Evolutionary conservation across 2,329 filamentous ascomycete genomes (phyloP), one percentile per base, ranked within the genome.

Genomic region (Huntiella moniliformis): DNA sequence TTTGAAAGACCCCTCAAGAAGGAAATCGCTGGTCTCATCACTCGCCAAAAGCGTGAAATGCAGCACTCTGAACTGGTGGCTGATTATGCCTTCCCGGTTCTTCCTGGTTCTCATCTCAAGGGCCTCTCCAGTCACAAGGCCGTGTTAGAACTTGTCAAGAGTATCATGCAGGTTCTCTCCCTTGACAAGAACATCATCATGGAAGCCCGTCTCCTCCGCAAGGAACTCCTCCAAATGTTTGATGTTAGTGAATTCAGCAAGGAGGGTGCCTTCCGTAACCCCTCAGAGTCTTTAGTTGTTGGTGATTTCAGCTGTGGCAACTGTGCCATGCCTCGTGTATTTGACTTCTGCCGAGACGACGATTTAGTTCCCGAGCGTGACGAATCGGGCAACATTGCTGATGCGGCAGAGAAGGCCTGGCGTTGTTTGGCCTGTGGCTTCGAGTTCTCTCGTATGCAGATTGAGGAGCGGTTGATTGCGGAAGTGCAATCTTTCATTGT

Each of bases 201-300:
- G 41, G 88, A 96, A 61, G 86, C 85, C 2, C 78, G 91, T 4
- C 67, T 93, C 1, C 70, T 98, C 1, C 78, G 92, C 45, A 92
- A 92, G 54, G 88, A 96, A 50, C 68, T 98, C 0, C 73, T 98
- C 0, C 73, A 79, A 7, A 70, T 96, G 44, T 95, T 98, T 60
- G 91, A 98, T 47, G 78, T 98, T 45, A 82, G 86, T 54, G 91
- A 98, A 61, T 98, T 98, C 65, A 82, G 79, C 59, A 72, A 79
- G 45, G 84, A 88, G 46, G 88, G 82, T n/a, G 72, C 77, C 3
- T 98, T 96, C 60, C 68, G 74, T 50, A 96, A 96, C 58, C 88
- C 91, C 0, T 82, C 77, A 44, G 77, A 81, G 46, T 78, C 71
- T 38, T 70, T 96, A 3, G 73, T 73, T 52, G 65, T 98, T 4